Percentiles rank a stretch among this genome's conserved stretches.
phyloP scores from a whole-genome alignment of 768 basidiomycete genomes.

The Trametes punicea region DNA sequence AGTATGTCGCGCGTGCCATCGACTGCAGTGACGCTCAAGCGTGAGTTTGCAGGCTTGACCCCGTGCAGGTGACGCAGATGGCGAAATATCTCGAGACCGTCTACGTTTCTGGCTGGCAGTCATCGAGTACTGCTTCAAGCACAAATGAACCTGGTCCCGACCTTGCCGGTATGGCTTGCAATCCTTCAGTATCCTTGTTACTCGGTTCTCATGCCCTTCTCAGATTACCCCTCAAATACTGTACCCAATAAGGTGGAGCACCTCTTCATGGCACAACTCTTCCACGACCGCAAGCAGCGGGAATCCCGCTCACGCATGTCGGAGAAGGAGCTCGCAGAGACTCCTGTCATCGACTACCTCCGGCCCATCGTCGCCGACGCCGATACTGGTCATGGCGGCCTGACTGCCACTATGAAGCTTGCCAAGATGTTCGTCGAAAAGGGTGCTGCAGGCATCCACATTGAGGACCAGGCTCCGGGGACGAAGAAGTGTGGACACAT shows the following conservation, averaged over 20 bases:
- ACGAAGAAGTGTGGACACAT: conserved; percentile 97
- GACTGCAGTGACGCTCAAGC: background rate
- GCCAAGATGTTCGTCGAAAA: conserved; percentile 99
- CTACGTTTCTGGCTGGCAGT: conserved; percentile 97
- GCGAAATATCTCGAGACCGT: conserved; percentile 97
- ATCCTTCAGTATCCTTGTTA: background rate
- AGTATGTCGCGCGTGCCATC: conserved; percentile 34
- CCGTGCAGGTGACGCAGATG: conserved; percentile 99
- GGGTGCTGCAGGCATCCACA: conserved; percentile 95
- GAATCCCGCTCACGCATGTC: conserved; percentile 71
- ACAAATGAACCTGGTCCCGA: conserved; percentile 98
- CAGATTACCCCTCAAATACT: conserved; percentile 97
- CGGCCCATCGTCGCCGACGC: conserved; percentile 96
- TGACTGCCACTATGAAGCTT: conserved; percentile 98
- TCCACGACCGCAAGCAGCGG: conserved; percentile 97
- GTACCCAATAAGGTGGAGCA: conserved; percentile 99
- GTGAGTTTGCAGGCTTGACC: conserved; percentile 70
- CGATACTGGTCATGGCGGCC: conserved; percentile 95
- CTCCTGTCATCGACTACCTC: conserved; percentile 81
- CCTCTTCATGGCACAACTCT: conserved; percentile 95
- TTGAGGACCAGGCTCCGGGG: conserved; percentile 97
- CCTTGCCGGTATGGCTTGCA: conserved; percentile 77
- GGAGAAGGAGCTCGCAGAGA: conserved; percentile 65
- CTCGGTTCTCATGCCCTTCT: background rate
- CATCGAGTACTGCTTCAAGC: conserved; percentile 88